Evolutionary conservation across 2,329 filamentous ascomycete genomes (phyloP).

Genomic region (Verticillium dahliae): DNA sequence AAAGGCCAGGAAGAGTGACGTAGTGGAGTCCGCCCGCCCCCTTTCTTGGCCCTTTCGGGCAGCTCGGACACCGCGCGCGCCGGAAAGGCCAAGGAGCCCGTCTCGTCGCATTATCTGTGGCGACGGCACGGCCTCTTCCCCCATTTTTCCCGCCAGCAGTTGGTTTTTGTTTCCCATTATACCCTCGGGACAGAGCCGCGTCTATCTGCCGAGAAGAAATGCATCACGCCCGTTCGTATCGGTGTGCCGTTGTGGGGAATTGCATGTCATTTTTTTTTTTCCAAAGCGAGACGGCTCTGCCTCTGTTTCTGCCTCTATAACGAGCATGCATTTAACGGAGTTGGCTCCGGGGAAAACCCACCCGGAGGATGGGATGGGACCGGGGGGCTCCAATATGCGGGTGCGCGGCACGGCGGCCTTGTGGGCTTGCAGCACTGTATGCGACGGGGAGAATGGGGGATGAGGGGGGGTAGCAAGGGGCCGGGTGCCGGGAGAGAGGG

Average conservation of each 20-base stretch:
- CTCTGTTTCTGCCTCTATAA: not conserved
- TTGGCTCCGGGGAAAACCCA: not conserved
- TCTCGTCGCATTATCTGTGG: no score
- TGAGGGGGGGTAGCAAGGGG: not conserved
- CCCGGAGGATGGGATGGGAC: not conserved
- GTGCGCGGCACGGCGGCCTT: not conserved
- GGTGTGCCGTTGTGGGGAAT: no score
- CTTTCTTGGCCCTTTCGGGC: not conserved
- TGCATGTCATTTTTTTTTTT: no score
- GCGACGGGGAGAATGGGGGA: not conserved
- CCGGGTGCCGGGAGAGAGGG: not conserved
- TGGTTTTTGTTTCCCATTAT: not conserved
- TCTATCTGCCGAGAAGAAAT: no score
- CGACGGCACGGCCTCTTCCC: no score
- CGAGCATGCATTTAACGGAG: not conserved
- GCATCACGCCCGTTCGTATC: no score
- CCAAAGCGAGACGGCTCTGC: no score
- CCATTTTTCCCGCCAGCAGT: no score
- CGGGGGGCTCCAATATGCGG: not conserved
- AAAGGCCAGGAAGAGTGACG: not conserved
- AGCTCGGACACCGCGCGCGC: not conserved
- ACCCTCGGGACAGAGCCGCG: not conserved
- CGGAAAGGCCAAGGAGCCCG: no score
- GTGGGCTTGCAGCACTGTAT: not conserved
- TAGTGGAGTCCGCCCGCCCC: not conserved